Base-by-base conservation (phyloP, 441 rosid species). In the Sinapis alba region DNA sequence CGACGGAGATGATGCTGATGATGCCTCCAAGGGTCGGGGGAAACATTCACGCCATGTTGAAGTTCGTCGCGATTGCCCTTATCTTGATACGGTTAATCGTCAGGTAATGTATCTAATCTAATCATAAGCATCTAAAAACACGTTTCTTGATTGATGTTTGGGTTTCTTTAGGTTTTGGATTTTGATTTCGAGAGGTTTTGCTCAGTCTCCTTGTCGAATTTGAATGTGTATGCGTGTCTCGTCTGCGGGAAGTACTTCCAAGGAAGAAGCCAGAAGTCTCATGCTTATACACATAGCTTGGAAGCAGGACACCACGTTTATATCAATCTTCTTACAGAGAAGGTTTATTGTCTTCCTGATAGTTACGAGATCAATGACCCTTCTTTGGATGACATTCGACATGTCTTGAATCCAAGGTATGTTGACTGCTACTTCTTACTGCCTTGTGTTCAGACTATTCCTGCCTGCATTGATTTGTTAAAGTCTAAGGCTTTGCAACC, bases 271-370 rank as follows among this genome's bases (percentile, higher is more conserved):
- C 88, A 81, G 84, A 95, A 89, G 71, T 91, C 99, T 20, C 97
- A 91, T 87, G 98, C 99, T 32, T 93, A 93, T 80, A 95, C 99
- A 15, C 99, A 95, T 71, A 95, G 99, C 82, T 88, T 93, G 79
- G 98, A 95, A 79, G 97, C 98, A 11, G 98, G 93, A n/a, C 99
- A 95, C 77, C 99, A 93, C 41, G 96, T 95, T 66, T 95, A 86
- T 65, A 91, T 93, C 83, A 95, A 93, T 83, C 92, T 95, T 66
- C 79, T 82, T 45, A 93, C 93, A 0, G 99, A 95, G 84, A 93
- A 86, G 82, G 98, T 95, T 54, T 95, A 89, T 69, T 95, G 99
- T 73, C 96, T 95, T 77, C 98, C 99, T 18, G 98, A 95, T 81
- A 89, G 99, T 56, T 95, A 95, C 76, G 98, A 93, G 85, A 89